phyloP scores from a whole-genome alignment of 345 rosid species.

The Crucihimalaya himalaica region DNA sequence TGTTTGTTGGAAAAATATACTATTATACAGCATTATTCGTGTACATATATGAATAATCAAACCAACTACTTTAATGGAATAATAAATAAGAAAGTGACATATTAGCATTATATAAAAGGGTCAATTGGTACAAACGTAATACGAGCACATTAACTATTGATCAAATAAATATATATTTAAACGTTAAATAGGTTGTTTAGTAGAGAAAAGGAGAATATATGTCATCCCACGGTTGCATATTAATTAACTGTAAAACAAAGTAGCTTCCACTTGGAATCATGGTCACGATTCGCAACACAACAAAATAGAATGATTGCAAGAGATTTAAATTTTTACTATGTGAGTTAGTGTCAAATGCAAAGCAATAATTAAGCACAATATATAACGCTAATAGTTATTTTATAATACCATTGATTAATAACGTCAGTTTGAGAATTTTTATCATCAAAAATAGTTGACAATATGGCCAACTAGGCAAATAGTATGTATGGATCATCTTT shows the following conservation, averaged over 20 bases:
- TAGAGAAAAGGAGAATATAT: slow-evolving; percentile 23
- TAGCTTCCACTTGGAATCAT: slow-evolving; percentile 22
- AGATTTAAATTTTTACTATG: neutral
- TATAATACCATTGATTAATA: neutral
- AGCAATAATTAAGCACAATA: neutral
- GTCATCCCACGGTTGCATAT: slow-evolving; percentile 40
- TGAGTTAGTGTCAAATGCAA: neutral
- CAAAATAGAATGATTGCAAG: slow-evolving; percentile 19
- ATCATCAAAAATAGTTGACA: neutral
- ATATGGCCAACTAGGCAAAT: slow-evolving; percentile 21
- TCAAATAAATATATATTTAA: slow-evolving; percentile 7
- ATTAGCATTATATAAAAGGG: slow-evolving; percentile 26
- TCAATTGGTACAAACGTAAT: slow-evolving; percentile 28
- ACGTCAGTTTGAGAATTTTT: neutral
- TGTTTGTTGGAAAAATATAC: neutral
- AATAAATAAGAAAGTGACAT: slow-evolving; percentile 36
- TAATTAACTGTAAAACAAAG: slow-evolving; percentile 12
- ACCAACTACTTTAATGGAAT: slow-evolving; percentile 32
- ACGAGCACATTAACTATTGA: slow-evolving; percentile 29
- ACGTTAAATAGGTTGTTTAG: neutral
- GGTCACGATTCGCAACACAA: slow-evolving; percentile 16
- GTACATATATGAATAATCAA: neutral
- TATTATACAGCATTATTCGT: neutral
- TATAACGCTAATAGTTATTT: neutral
- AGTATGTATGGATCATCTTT: neutral